Evolutionary conservation across 1,284 basidiomycete species (phyloP).

Genomic region (Moesziomyces aphidis): DNA sequence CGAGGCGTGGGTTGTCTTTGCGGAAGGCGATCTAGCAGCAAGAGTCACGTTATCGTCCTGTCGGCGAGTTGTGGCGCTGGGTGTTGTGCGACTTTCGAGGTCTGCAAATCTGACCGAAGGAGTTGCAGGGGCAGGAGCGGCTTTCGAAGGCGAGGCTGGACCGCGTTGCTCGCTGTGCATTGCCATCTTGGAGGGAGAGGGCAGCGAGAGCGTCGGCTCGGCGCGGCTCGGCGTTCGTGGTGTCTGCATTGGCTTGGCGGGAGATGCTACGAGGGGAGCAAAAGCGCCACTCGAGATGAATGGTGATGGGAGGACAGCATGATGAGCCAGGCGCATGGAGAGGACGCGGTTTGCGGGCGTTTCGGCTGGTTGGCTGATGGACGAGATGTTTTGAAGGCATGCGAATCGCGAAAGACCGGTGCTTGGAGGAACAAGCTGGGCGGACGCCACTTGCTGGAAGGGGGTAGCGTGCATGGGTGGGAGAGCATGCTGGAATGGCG

Average conservation of each 20-base stretch:
- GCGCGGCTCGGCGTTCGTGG: slow-evolving; percentile 8
- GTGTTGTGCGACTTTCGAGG: slow-evolving; percentile 2
- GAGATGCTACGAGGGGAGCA: background rate
- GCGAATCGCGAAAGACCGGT: slow-evolving; percentile 39
- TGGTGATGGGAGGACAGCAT: slow-evolving; percentile 20
- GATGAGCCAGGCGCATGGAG: slow-evolving; percentile 17
- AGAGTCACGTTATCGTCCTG: background rate
- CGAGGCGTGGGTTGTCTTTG: background rate
- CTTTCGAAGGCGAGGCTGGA: too few species aligned
- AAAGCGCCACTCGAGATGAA: slow-evolving; percentile 14
- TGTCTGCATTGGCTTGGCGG: slow-evolving; percentile 4
- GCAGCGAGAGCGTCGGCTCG: background rate
- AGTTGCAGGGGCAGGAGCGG: slow-evolving; percentile 5
- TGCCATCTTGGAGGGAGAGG: background rate
- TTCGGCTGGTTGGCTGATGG: slow-evolving; percentile 8
- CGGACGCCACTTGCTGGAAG: slow-evolving; percentile 8
- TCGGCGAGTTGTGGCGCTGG: background rate
- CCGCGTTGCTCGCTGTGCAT: too few species aligned
- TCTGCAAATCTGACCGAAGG: slow-evolving; percentile 24
- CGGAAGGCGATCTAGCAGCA: slow-evolving; percentile 7
- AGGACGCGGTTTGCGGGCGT: slow-evolving; percentile 23
- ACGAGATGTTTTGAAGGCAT: slow-evolving; percentile 29
- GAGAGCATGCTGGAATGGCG: slow-evolving; percentile 17
- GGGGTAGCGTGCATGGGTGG: slow-evolving; percentile 11
- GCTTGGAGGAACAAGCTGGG: slow-evolving; percentile 21